A percentile compares a stretch with the other conserved stretches of the same genome.
These are phyloP conservation scores for Suillus decipiens DNA, from an alignment of 768 basidiomycete species.

Conservation along the genomic window DNA sequence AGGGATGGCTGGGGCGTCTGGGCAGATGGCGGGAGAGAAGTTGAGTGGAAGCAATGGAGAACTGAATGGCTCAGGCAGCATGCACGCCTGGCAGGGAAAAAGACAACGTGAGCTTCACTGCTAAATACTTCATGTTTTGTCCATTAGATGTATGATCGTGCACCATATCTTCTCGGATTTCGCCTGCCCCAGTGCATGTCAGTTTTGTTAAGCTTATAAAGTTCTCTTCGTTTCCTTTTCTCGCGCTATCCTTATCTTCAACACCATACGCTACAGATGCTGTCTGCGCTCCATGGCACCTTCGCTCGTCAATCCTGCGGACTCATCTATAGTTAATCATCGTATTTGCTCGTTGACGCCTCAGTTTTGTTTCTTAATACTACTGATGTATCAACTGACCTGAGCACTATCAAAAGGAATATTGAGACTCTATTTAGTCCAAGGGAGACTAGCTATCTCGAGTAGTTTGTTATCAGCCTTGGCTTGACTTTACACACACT, in stretches of 20 bases:
- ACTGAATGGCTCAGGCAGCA: slow-evolving; percentile 50
- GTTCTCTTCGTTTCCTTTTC: no score
- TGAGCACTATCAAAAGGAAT: not conserved
- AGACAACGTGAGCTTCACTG: slow-evolving; percentile 1
- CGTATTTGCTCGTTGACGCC: no score
- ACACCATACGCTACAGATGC: no score
- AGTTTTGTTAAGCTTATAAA: no score
- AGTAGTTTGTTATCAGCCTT: not conserved
- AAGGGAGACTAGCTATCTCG: not conserved
- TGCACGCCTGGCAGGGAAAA: slow-evolving; percentile 22
- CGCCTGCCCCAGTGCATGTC: not conserved
- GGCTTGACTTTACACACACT: not conserved
- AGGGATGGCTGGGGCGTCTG: slow-evolving; percentile 84
- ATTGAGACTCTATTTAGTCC: not conserved
- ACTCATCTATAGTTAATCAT: no score
- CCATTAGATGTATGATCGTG: not conserved
- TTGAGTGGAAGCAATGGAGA: slow-evolving; percentile 71
- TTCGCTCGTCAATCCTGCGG: no score
- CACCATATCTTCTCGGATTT: not conserved
- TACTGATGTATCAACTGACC: not conserved
- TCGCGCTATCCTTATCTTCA: no score
- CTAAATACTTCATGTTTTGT: not conserved
- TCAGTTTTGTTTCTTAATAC: no score
- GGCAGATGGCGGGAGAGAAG: slow-evolving; percentile 75
- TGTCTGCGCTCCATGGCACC: no score